Evolutionary conservation across 164 flowering plant genomes (phyloP), one percentile per base, ranked within the genome.

Genomic region (Houttuynia cordata): DNA sequence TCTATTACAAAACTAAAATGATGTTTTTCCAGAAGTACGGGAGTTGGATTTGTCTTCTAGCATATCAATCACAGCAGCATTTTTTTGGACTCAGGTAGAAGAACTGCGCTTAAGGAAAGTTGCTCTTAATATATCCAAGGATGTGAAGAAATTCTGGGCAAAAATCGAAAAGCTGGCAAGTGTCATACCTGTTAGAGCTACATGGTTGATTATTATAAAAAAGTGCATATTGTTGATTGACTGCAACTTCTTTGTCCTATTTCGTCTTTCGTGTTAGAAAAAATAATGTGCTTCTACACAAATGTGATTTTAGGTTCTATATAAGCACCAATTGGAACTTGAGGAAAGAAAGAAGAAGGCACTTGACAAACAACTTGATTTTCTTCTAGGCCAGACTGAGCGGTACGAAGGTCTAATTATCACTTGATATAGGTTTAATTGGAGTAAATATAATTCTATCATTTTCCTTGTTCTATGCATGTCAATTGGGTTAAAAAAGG

Each of bases 151-250:
- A 60, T 94, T 94, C 65, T 94, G 99, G 99, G 70, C 77, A 58
- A 94, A 94, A 75, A 88, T 94, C 64, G 99, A 94, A 73, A 94
- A 94, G 75, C 85, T 94, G 89, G 99, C 63, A 85, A 75, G 87
- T 79, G 68, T 24, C 49, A 12, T 17, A 23, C 24, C 57, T 24
- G 30, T 10, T 54, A 23, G 17, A 54, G 17, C 34, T 24, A 7
- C n/a, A n/a, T n/a, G n/a, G n/a, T n/a, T n/a, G n/a, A n/a, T n/a
- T n/a, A n/a, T n/a, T n/a, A n/a, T n/a, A n/a, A n/a, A n/a, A n/a
- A n/a, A n/a, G n/a, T n/a, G n/a, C n/a, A n/a, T n/a, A 12, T 23
- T 54, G 57, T 23, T 54, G 5, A 20, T 24, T 54, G 2, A 4
- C 62, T 62, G 22, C 40, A 6, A 39, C 20, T 61, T 19, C 50